Percentiles rank a stretch among this genome's conserved stretches.
These are phyloP conservation scores for Xerocomellus intermedius DNA, from an alignment of 768 basidiomycete species.

Conservation along the genomic window DNA sequence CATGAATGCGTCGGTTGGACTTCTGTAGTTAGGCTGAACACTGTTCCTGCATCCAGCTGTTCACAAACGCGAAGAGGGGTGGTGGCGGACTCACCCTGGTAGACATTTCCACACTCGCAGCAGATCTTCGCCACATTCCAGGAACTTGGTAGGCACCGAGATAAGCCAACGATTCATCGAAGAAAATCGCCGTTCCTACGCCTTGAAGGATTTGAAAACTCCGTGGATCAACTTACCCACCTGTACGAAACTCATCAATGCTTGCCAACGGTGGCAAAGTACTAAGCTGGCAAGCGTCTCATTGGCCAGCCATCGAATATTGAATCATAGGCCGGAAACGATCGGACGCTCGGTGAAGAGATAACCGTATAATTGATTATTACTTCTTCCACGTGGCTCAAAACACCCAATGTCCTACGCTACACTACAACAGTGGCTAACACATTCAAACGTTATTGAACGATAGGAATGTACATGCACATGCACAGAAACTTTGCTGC, in stretches of 20 bases:
- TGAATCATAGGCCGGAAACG: background rate
- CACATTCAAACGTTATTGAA: conserved; percentile 27
- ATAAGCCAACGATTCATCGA: background rate
- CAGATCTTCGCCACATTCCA: background rate
- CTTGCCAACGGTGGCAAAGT: conserved; percentile 10
- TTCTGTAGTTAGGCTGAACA: background rate
- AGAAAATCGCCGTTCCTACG: background rate
- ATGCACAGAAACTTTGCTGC: conserved; percentile 23
- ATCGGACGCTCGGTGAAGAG: background rate
- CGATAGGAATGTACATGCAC: conserved; percentile 28
- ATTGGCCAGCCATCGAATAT: background rate
- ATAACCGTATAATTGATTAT: background rate
- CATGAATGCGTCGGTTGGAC: background rate
- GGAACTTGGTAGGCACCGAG: background rate
- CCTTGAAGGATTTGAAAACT: background rate
- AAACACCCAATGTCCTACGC: conserved; percentile 13
- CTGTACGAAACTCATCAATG: conserved; percentile 1
- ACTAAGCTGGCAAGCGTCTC: conserved; percentile 9
- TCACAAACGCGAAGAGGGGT: background rate
- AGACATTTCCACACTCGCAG: background rate
- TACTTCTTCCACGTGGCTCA: conserved; percentile 5
- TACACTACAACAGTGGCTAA: conserved; percentile 29
- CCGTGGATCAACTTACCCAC: conserved; percentile 5
- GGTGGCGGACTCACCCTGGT: background rate
- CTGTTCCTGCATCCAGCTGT: background rate